Evolutionary conservation across 2,329 filamentous ascomycete species (phyloP).

Genomic region (Stemphylium beticola): DNA sequence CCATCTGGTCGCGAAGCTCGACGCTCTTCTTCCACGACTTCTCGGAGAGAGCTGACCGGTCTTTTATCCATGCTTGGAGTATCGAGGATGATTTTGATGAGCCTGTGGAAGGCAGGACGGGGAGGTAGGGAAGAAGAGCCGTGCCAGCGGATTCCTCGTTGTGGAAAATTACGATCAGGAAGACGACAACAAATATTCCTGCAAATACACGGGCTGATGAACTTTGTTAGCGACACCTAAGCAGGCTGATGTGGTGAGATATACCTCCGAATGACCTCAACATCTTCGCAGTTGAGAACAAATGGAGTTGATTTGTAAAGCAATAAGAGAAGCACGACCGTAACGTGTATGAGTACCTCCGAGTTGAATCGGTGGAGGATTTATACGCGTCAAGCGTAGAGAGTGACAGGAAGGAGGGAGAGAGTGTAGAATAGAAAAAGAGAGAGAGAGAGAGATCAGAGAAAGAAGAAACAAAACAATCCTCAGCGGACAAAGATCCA

Average conservation of each 20-base stretch:
- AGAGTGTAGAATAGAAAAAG: not conserved
- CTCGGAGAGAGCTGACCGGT: conserved; percentile 40
- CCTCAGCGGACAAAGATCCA: not conserved
- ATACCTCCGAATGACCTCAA: conserved; percentile 31
- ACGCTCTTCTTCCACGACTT: conserved; percentile 40
- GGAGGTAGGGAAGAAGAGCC: conserved; percentile 33
- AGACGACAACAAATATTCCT: conserved; percentile 29
- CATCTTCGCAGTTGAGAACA: conserved; percentile 16
- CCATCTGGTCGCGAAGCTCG: conserved; percentile 36
- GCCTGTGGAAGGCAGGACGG: conserved; percentile 20
- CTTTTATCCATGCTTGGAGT: conserved; percentile 33
- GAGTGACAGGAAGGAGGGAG: not conserved
- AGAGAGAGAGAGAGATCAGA: not conserved
- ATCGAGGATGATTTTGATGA: conserved; percentile 22
- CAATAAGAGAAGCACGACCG: conserved; percentile 1
- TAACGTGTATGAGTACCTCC: conserved; percentile 5
- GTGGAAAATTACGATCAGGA: conserved; percentile 35
- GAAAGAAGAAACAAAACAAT: not conserved
- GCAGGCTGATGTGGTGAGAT: not conserved
- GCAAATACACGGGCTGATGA: conserved; percentile 28
- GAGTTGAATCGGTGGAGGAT: conserved; percentile 21
- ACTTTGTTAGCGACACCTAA: conserved; percentile 7
- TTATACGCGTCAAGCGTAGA: conserved; percentile 4
- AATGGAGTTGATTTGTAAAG: conserved; percentile 1
- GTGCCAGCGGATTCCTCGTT: conserved; percentile 29